Percentiles rank a stretch among this genome's conserved stretches.
Conservation (phyloP, 306 rosid species). For the Castanea crenata region DNA sequence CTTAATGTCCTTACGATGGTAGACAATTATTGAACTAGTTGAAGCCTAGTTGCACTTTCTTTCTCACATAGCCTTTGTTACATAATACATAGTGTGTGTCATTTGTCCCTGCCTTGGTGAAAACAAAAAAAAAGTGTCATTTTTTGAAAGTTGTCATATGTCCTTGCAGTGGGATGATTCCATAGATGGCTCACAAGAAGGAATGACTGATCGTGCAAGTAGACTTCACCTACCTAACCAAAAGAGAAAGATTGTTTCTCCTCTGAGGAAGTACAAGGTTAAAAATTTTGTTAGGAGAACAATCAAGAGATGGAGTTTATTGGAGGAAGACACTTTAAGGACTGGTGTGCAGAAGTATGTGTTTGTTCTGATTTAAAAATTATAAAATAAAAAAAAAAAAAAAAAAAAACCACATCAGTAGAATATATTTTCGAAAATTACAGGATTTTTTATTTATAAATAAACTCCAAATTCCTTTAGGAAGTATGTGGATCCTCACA, state of each 20-base stretch:
- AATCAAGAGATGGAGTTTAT: slow-evolving; percentile 56
- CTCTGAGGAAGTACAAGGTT: slow-evolving; percentile 34
- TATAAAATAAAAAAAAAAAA: too few species aligned
- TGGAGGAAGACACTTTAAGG: slow-evolving; percentile 77
- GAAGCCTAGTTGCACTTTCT: not conserved
- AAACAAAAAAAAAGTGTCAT: too few species aligned
- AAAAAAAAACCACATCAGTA: not conserved
- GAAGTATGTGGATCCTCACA: not conserved
- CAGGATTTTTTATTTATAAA: not conserved
- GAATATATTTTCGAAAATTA: not conserved
- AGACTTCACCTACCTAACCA: slow-evolving; percentile 44
- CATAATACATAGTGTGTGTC: not conserved
- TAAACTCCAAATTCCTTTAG: not conserved
- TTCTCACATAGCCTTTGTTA: not conserved
- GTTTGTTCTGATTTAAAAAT: slow-evolving; percentile 3
- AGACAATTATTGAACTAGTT: not conserved
- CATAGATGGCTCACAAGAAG: slow-evolving; percentile 35
- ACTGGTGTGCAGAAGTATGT: slow-evolving; percentile 62
- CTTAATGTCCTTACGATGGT: not conserved
- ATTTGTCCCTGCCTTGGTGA: too few species aligned
- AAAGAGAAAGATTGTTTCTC: slow-evolving; percentile 37
- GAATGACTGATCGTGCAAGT: not conserved
- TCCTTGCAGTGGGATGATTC: slow-evolving; percentile 76
- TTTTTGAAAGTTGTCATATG: slow-evolving; percentile 1
- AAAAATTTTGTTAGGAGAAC: slow-evolving; percentile 32